Evolutionary conservation across 495 filamentous ascomycete genomes (phyloP), one percentile per base, ranked within the genome.

Genomic region (Podospora pseudopauciseta): DNA sequence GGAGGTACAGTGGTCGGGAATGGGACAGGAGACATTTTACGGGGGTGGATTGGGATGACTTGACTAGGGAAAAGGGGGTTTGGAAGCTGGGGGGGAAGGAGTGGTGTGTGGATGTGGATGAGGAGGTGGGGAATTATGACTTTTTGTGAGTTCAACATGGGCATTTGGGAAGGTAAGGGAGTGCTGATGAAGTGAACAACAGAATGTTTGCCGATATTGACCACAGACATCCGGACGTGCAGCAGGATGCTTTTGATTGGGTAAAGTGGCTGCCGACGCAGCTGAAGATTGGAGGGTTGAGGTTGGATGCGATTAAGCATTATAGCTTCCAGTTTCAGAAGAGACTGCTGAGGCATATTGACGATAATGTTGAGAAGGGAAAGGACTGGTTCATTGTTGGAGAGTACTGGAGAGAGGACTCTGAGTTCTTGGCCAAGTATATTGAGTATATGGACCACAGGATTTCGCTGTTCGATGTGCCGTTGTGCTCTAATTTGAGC

Each of bases 231-330:
- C 85, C 84, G 5, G 89, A 91, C 64, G 88, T 92, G 2, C 75
- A 81, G 63, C 71, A 81, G 9, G 90, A 94, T 71, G 80, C 91
- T 4, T 78, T 89, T 27, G 75, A 83, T 30, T 93, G 90, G 91
- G 86, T 85, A 0, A 72, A 80, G 20, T 94, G 91, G 90, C 82
- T 94, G 58, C 80, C 80, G 0, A 76, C 81, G 0, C 77, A 88
- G 66, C 61, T 91, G 4, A 82, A 84, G 9, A 76, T 93, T 18
- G 82, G 84, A 64, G 91, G 91, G 1, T 84, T 94, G 76, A 82
- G 91, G 7, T 79, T 94, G 13, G 91, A 94, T 76, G 91, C 90
- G 20, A 86, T 88, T 19, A 90, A 92, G 73, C 91, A 94, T 77
- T 91, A 89, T 76, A 89, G 86, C 13, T 84, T 86, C 67, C 79